These are phyloP conservation scores for Lachancea fermentati DNA, from an alignment of 805 yeast species.

Conservation along the genomic window DNA sequence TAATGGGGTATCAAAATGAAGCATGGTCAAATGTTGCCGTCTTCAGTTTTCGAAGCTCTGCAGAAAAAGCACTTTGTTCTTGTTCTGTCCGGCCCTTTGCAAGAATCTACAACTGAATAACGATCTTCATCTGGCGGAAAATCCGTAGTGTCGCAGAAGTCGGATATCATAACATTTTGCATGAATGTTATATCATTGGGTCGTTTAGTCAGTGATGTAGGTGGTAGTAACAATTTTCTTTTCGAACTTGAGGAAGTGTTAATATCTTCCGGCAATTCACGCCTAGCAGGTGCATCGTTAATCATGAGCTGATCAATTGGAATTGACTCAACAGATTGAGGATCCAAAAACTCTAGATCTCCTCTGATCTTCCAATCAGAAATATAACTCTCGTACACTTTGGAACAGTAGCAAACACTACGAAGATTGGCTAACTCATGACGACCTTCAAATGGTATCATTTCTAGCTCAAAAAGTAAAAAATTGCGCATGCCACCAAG, in stretches of 20 bases:
- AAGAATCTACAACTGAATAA: no score
- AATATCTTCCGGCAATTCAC: no score
- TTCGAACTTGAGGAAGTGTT: no score
- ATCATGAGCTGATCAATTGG: slow-evolving; percentile 2
- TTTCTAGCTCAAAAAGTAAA: slow-evolving; percentile 32
- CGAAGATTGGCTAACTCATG: slow-evolving; percentile 21
- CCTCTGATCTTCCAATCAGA: slow-evolving; percentile 17
- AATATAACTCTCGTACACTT: slow-evolving; percentile 22
- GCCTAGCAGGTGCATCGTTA: no score
- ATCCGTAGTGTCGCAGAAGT: no score
- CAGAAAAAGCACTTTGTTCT: no score
- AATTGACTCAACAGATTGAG: background rate
- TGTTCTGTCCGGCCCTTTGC: no score
- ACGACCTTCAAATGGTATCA: slow-evolving; percentile 16
- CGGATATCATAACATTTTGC: no score
- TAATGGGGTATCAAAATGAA: no score
- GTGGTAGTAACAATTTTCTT: slow-evolving; percentile 3
- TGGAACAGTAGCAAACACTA: slow-evolving; percentile 22
- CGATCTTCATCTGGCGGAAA: no score
- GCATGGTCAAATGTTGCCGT: no score
- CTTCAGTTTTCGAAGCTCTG: no score
- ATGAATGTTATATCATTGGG: slow-evolving; percentile 1
- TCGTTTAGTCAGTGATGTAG: slow-evolving; percentile 2
- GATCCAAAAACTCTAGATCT: background rate
- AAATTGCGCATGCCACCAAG: slow-evolving; percentile 7